Evolutionary conservation across 768 basidiomycete genomes (phyloP), one percentile per base, ranked within the genome.

Genomic region (Cystoderma amianthinum): DNA sequence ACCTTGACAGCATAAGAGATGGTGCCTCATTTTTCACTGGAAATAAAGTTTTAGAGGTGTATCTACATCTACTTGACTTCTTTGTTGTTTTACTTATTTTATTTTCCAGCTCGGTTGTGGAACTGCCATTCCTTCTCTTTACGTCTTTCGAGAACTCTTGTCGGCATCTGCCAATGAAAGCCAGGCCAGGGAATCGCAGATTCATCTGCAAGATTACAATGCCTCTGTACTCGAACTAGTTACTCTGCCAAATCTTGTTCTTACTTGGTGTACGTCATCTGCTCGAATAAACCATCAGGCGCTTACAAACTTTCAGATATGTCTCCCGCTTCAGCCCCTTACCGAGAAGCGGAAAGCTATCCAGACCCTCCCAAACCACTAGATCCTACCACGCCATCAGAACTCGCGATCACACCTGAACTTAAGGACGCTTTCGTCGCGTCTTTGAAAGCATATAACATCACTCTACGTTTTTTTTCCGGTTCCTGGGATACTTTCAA

Each of bases 201-300:
- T 96, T 5, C 84, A 91, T 53, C 63, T 96, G 2, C 94, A 97
- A 69, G 94, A 97, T 58, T 98, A 93, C 64, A 98, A 97, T 57
- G 62, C 68, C 0, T 79, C 83, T 5, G 89, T 91, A 6, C 63
- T 94, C 5, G 76, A 83, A 38, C 74, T 93, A 4, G 80, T 87
- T 15, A 88, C 88, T 0, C 61, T 85, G 13, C 86, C 88, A 3
- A 93, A 93, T 52, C 53, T 91, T 39, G 50, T 93, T 18, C 67
- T 92, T 17, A 65, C 80, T 33, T 92, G 89, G 88, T 91, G 89
- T 89, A 65, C 48, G 85, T 70, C 32, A 32, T 13, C 25, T 16
- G 23, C 44, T 4, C 15, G n/a, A 9, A 17, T 32, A 17, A 42
- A 35, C 43, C 38, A 23, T 28, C 21, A 13, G 30, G 36, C 22